phyloP scores from a whole-genome alignment of 441 rosid species.

The Adansonia madagascariensis region DNA sequence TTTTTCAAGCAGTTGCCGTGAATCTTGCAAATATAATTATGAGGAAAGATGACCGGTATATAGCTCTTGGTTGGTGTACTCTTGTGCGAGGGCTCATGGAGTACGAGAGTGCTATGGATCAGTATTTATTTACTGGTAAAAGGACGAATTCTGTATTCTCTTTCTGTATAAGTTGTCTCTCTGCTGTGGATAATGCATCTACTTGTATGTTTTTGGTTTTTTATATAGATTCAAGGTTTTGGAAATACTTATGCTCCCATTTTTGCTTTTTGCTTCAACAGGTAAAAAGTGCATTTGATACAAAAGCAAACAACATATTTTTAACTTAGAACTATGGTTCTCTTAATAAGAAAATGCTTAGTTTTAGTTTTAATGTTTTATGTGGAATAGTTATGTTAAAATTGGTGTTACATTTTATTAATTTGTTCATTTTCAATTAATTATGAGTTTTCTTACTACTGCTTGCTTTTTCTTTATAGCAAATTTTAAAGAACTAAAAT shows the following conservation, averaged over 20 bases:
- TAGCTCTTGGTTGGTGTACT: conserved; percentile 88
- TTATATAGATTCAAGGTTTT: neutral
- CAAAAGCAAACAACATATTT: neutral
- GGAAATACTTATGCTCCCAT: neutral
- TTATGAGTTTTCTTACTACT: neutral
- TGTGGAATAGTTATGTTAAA: neutral
- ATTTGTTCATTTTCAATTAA: neutral
- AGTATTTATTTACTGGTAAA: conserved; percentile 58
- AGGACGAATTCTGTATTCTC: conserved; percentile 1
- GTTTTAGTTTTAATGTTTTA: neutral
- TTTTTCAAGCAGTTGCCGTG: conserved; percentile 53
- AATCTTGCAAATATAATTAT: conserved; percentile 50
- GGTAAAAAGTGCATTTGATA: neutral
- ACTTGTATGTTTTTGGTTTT: neutral
- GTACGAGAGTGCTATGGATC: conserved; percentile 52
- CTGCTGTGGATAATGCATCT: conserved; percentile 1
- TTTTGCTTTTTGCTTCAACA: neutral
- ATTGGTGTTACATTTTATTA: neutral
- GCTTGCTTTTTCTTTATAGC: neutral
- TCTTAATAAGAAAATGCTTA: neutral
- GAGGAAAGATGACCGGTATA: conserved; percentile 68
- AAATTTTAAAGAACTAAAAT: neutral
- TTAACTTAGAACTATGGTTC: neutral
- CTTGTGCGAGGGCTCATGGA: conserved; percentile 70
- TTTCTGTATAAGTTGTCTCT: neutral